Base-by-base conservation (phyloP, 306 rosid species). In the Quercus rubra region DNA sequence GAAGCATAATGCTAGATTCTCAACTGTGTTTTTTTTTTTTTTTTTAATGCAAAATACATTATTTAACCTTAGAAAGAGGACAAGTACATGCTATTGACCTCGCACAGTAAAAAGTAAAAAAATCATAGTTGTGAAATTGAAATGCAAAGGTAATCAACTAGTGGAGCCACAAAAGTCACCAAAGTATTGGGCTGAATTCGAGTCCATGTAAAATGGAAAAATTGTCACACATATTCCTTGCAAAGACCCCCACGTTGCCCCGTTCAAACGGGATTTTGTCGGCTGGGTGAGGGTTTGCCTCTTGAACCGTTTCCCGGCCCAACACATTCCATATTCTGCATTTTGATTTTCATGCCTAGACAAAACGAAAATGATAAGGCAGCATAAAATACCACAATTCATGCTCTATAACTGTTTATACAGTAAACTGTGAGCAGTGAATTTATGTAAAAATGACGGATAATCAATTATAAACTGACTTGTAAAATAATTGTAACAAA, bases 241-340 rank as follows among this genome's bases (percentile, higher is more conserved):
- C 86, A 86, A 64, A 58, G 79, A 56, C 73, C 74, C 71, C 79
- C 81, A 73, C 77, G 71, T 82, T 58, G 85, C 80, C 51, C 96
- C 91, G 73, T 80, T 80, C 62, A 61, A 78, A 76, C 80, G 81
- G 92, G 90, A 84, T 81, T 80, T 82, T 88, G 92, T 89, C 85
- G 83, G 79, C 81, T 83, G 49, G 52, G 79, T 84, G 80, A 78
- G 84, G 86, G 81, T 78, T 74, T 80, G 75, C 19, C 55, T 38
- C 72, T 30, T 52, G 55, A 17, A 81, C 80, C 62, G 56, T 51
- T 38, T 54, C 56, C 66, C 78, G 85, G 69, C 81, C 86, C 82
- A 62, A 61, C 79, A 66, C 76, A 38, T 43, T 81, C 55, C 79
- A 58, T 73, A 38, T 55, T 81, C 82, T 77, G 78, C 90, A 76